Evolutionary conservation across 495 filamentous ascomycete genomes (phyloP).

Genomic region (Cairneyella variabilis): DNA sequence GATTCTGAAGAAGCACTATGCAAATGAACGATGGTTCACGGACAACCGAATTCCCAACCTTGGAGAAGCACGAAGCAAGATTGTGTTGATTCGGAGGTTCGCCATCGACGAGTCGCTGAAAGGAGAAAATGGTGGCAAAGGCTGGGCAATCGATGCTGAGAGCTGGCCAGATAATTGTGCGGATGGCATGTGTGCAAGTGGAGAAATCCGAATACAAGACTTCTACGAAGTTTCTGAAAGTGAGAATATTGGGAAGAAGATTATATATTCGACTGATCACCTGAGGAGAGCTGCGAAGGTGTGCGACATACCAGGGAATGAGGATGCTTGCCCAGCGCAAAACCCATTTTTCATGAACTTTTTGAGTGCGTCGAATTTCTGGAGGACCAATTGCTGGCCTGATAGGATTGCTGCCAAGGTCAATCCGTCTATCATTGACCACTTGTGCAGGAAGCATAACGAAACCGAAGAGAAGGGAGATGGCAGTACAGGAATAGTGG

Average conservation of each 20-base stretch:
- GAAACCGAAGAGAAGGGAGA: slow-evolving; percentile 40
- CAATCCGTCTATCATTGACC: slow-evolving; percentile 83
- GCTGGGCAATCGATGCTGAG: slow-evolving; percentile 80
- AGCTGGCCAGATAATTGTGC: slow-evolving; percentile 88
- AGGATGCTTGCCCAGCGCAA: slow-evolving; percentile 18
- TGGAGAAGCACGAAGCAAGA: slow-evolving; percentile 75
- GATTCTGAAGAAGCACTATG: slow-evolving; percentile 69
- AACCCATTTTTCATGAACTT: slow-evolving; percentile 86
- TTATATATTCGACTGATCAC: slow-evolving; percentile 66
- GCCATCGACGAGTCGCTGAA: slow-evolving; percentile 55
- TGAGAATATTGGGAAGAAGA: slow-evolving; percentile 75
- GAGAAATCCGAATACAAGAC: slow-evolving; percentile 83
- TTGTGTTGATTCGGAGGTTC: slow-evolving; percentile 84
- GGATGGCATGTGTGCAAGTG: slow-evolving; percentile 66
- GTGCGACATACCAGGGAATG: slow-evolving; percentile 28
- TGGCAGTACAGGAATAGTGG: slow-evolving; percentile 84
- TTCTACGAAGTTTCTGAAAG: slow-evolving; percentile 85
- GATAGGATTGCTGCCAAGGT: slow-evolving; percentile 88
- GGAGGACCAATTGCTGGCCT: slow-evolving; percentile 86
- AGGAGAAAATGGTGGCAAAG: slow-evolving; percentile 54
- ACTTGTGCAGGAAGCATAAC: slow-evolving; percentile 67
- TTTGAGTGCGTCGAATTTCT: slow-evolving; percentile 87
- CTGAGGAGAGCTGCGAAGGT: slow-evolving; percentile 61
- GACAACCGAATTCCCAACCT: slow-evolving; percentile 68
- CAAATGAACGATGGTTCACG: slow-evolving; percentile 72